Evolutionary conservation across 1,284 basidiomycete species (phyloP), one percentile per base, ranked within the genome.

Genomic region (Flammula alnicola): DNA sequence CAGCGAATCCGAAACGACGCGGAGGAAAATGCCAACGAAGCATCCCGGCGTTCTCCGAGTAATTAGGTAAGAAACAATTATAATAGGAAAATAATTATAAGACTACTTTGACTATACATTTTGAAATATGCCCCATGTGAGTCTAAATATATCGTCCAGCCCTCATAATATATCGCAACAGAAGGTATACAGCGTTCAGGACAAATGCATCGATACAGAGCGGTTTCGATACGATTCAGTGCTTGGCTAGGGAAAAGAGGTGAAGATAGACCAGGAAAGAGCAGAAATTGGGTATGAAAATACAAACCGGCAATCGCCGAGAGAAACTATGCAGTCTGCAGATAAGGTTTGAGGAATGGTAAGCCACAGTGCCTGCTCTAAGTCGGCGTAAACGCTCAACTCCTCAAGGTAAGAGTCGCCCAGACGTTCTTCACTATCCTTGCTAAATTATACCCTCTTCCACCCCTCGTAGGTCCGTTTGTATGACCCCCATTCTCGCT

Each of bases 401-500:
- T 66, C 71, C 67, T 75, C 73, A 76, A 75, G 74, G 73, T 75
- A 59, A 67, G 71, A 62, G 44, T 58, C 49, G 62, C 48, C 52
- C 60, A 56, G 61, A 51, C 55, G 55, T 58, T 50, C 44, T 52
- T 51, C 36, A 52, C 50, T 45, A 53, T 44, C 49, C 50, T 45
- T 61, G 54, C 58, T 58, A 59, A 54, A 63, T 56, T 58, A 58
- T 52, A 54, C 43, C 43, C 51, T 51, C 37, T 53, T 52, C 46
- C 46, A 14, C 49, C 33, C 31, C 39, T 32, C 48, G 49, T 53
- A 78, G 76, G 77, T 73, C 52, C 60, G 74, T 69, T 29, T 47
- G 41, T 32, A 19, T 41, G 40, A 37, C 25, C 23, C 22, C 39
- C 44, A 33, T 48, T 53, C 40, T 36, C 31, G 26, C 40, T 39